Base-by-base conservation (phyloP, 352 stramenopile species). In the Phytophthora macrochlamydospora region DNA sequence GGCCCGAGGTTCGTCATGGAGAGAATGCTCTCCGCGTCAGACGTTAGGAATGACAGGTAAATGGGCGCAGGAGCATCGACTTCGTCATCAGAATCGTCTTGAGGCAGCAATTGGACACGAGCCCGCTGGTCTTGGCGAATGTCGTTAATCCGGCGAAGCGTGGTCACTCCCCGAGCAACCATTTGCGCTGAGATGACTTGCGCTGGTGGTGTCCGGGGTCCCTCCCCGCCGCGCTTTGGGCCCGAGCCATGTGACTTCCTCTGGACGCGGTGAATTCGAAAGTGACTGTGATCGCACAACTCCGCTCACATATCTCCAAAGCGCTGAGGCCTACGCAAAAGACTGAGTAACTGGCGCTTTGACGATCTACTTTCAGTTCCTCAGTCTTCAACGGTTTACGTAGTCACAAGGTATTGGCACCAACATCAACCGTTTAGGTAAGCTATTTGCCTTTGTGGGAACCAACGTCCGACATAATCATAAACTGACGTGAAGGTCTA, bases 11-110 rank as follows among this genome's bases (percentile, higher is more conserved):
- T 46, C 4, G 54, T 52, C 54, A 60, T 44, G 5, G 30, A 28
- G 5, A 32, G 54, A 2, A 60, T 32, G 13, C n/a, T 53, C 8
- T 51, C 30, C 1, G 4, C 4, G 29, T 52, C 54, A 18, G 29
- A 44, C 29, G 51, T 46, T 1, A 53, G 31, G 14, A 29, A 45
- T 5, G 14, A 60, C n/a, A 37, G 42, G 7, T 60, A 60, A 7
- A 53, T 11, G 1, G 54, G 9, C 30, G 38, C 31, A 24, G 43
- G 54, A 7, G 59, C 38, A 11, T 55, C 28, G 2, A 62, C 35
- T 0, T 76, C 43, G 9, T 50, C 46, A 30, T 62, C 53, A 18
- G 42, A 66, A 18, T 37, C 66, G 14, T 46, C 40, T 46, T 4
- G 40, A 4, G 18, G 40, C 4, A 46, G 32, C 35, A 7, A 32